phyloP scores from a whole-genome alignment of 495 filamentous ascomycete genomes.

The Tuber indicum region DNA sequence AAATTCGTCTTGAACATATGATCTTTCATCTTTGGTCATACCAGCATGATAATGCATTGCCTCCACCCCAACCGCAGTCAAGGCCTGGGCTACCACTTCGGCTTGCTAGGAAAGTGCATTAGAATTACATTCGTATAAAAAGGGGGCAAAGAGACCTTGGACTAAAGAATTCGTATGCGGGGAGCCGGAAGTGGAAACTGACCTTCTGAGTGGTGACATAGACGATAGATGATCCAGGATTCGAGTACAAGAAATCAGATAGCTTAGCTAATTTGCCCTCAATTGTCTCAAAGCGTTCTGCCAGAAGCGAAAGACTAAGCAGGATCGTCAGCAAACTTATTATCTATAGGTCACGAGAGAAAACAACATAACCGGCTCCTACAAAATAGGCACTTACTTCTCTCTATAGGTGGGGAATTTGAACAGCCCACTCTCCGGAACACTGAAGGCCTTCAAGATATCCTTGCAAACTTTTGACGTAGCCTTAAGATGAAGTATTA shows the following conservation, averaged over 20 bases:
- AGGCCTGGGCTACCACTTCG: conserved; percentile 44
- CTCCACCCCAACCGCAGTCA: conserved; percentile 44
- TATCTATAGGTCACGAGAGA: neutral
- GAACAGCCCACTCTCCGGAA: conserved; percentile 49
- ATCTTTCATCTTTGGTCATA: conserved; percentile 46
- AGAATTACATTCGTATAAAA: neutral
- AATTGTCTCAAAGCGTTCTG: conserved; percentile 45
- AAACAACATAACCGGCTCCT: neutral
- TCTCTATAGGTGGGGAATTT: conserved; percentile 53
- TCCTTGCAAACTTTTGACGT: conserved; percentile 52
- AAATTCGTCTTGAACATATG: conserved; percentile 50
- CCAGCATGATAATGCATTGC: conserved; percentile 52
- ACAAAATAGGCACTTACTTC: conserved; percentile 41
- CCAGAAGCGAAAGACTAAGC: conserved; percentile 46
- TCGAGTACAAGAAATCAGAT: conserved; percentile 46
- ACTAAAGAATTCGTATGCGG: neutral
- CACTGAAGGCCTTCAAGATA: conserved; percentile 50
- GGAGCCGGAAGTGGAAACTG: neutral
- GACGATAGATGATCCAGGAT: conserved; percentile 52
- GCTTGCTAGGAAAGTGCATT: conserved; percentile 44
- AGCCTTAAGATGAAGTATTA: conserved; percentile 40
- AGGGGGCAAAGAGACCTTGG: neutral
- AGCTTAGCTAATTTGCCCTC: conserved; percentile 47
- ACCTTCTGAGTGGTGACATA: conserved; percentile 52
- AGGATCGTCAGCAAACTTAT: neutral